Percentiles rank a stretch among this genome's conserved stretches.
Conservation (phyloP, 2,329 filamentous ascomycete genomes). For the Coniochaeta sp. region DNA sequence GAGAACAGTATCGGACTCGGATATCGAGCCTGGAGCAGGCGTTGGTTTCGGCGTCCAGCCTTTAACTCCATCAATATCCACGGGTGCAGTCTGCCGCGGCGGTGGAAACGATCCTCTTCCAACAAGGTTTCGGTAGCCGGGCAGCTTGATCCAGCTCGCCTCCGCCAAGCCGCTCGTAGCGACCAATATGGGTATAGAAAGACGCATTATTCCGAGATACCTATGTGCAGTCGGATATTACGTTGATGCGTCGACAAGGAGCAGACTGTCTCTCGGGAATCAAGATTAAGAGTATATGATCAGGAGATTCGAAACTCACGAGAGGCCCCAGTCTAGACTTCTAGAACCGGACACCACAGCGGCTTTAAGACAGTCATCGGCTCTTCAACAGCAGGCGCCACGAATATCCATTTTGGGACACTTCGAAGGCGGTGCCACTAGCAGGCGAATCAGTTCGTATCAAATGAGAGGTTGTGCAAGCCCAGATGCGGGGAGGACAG, state of each 20-base stretch:
- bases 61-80: slow-evolving; percentile 6
- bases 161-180: slow-evolving; percentile 4
- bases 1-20: slow-evolving; percentile 9
- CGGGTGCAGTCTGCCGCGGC: slow-evolving; percentile 9
- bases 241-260: no score
- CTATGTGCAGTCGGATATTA: no score
- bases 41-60: slow-evolving; percentile 14
- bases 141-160: slow-evolving; percentile 6
- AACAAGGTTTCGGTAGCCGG: not conserved
- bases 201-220: not conserved
- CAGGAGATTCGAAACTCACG: no score
- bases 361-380: not conserved
- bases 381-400: not conserved
- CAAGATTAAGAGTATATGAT: not conserved
- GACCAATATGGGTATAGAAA: not conserved
- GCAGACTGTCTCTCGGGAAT: not conserved
- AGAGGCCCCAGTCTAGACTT: no score
- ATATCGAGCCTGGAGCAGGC: slow-evolving; percentile 6
- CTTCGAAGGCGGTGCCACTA: not conserved
- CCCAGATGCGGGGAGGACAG: not conserved
- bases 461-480: not conserved
- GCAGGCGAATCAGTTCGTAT: not conserved
- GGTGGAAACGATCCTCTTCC: slow-evolving; percentile 1
- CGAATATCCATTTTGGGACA: not conserved
- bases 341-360: not conserved